phyloP scores from a whole-genome alignment of 306 rosid species.

The Erythrophleum fordii region DNA sequence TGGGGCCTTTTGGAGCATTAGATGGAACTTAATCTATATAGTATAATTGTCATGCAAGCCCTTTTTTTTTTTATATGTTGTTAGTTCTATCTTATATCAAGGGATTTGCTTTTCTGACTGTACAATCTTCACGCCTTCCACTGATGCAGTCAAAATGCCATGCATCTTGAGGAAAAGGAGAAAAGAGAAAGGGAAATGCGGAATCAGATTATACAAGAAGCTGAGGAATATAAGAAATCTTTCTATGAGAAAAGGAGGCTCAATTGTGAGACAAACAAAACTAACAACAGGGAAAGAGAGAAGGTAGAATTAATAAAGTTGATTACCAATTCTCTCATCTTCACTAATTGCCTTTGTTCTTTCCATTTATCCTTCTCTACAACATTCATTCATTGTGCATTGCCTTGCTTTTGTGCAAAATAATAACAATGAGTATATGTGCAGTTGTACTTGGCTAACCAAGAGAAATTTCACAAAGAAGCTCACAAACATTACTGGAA shows the following conservation, averaged over 20 bases:
- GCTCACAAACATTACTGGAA: slow-evolving; percentile 92
- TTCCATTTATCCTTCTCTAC: not conserved
- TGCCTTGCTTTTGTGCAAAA: slow-evolving; percentile 32
- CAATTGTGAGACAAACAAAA: slow-evolving; percentile 72
- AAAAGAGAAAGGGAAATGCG: slow-evolving; percentile 81
- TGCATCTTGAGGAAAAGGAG: slow-evolving; percentile 89
- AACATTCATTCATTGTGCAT: not conserved
- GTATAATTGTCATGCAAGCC: not conserved
- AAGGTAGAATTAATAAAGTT: slow-evolving; percentile 53
- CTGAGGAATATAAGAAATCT: slow-evolving; percentile 75
- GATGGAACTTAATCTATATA: not conserved
- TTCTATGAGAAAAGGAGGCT: slow-evolving; percentile 81
- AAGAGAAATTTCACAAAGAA: slow-evolving; percentile 97
- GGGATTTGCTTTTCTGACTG: slow-evolving; percentile 1
- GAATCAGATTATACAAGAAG: slow-evolving; percentile 84
- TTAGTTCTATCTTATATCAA: not conserved
- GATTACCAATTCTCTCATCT: not conserved
- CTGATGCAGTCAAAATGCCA: slow-evolving; percentile 67
- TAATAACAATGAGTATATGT: slow-evolving; percentile 28
- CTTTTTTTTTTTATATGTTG: not conserved
- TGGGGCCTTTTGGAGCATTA: not conserved
- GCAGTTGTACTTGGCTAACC: slow-evolving; percentile 72
- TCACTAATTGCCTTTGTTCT: not conserved
- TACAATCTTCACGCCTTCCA: not conserved
- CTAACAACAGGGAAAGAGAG: slow-evolving; percentile 82